Base-by-base conservation (phyloP, 352 stramenopile species). In the Phytophthora kernoviae region DNA sequence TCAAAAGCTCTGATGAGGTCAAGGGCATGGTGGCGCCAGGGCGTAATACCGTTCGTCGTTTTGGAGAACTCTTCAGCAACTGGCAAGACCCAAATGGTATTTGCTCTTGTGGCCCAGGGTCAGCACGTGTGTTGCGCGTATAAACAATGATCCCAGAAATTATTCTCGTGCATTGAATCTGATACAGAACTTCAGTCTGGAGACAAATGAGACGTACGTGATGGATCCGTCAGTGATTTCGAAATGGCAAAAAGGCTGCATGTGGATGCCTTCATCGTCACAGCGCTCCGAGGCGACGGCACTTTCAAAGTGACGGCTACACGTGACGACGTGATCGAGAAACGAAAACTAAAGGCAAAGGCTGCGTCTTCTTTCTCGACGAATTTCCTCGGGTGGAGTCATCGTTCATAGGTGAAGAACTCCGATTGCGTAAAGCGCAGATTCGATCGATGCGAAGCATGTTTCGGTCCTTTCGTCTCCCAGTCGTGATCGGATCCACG, bases 391-490 rank as follows among this genome's bases (percentile, higher is more conserved):
- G 48, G 8, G 21, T 56, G 0, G 21, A n/a, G 14, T 32, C 12
- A n/a, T 27, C 20, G 24, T 22, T 52, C 14, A 21, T 4, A 52
- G 22, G 26, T 20, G 0, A n/a, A 11, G 17, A 14, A 14, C 18
- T n/a, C 4, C 33, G 14, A 46, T 9, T n/a, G 12, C 14, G n/a
- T 11, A 20, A 42, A 14, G 14, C n/a, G 30, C 17, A 36, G 11
- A 15, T 36, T 34, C 30, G 21, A 34, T 14, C 36, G 33, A 46
- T 56, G 33, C 33, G 33, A 12, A 46, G 46, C 17, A 34, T 37
- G 5, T 46, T 56, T 22, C 33, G 48, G 46, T 56, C 34, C 7
- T 45, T 56, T 24, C 3, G n/a, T 36, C 18, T 56, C n/a, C 20
- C 34, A 11, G 34, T 56, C 20, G 14, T 56, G 18, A 37, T 33